Base-by-base conservation (phyloP, 2,329 filamentous ascomycete species). In the Exophiala spinifera region DNA sequence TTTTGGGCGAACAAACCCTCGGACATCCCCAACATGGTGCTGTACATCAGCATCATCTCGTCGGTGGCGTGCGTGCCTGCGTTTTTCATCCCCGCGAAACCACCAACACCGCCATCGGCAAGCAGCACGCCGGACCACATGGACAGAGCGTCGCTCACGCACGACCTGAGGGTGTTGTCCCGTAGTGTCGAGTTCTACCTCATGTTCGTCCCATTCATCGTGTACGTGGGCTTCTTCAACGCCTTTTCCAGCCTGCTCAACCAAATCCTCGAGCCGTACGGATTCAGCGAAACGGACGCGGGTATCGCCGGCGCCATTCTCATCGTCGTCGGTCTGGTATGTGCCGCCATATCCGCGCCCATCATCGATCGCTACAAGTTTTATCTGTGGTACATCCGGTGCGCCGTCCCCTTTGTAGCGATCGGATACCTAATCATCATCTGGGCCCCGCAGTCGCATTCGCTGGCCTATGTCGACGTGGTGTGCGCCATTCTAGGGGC, bases 171-270 rank as follows among this genome's bases (percentile, higher is more conserved):
- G 31, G 69, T 72, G 17, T 74, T 95, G 42, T 67, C 79, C 44
- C 68, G 66, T 28, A 88, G 83, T 4, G 76, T 81, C 15, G 86
- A 92, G 67, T 87, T 95, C 71, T 95, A 85, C 80, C 80, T 96
- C 59, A 73, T 96, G 61, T 76, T 91, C 57, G 65, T 91, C 56
- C 86, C 91, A n/a, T 97, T 92, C 73, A 75, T 82, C 61, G 72
- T 91, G 64, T 96, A 91, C 70, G 89, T 96, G 57, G 91, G 88
- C 64, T 86, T 94, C 75, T 99, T 99, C 84, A 97, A 97, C 78
- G 87, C 87, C 62, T 77, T 91, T 62, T 95, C 91, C 46, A 88
- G 88, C 1, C 82, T 97, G 1, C 79, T 97, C 8, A 95, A 92
- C 74, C 92, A 96, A 68, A 89, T 97, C 68, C 81, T 97, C 60